Evolutionary conservation across 805 yeast genomes (phyloP).

Genomic region (Yamadazyma sp.): DNA sequence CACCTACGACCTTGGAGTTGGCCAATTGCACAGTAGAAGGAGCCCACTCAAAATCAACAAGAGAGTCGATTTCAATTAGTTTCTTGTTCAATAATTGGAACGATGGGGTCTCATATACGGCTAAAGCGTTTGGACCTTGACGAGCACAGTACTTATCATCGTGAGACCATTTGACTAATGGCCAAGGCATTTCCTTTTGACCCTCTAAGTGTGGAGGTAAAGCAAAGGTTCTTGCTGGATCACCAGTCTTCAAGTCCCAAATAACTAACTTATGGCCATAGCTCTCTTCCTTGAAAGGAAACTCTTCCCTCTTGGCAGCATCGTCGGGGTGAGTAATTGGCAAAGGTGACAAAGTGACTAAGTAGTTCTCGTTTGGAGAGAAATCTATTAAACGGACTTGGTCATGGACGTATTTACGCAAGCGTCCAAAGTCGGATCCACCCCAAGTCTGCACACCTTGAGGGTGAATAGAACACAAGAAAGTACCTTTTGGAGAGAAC

Average conservation of each 20-base stretch:
- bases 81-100: constrained; percentile 87
- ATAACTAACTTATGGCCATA: constrained; percentile 92
- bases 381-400: constrained; percentile 87
- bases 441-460: constrained; percentile 98
- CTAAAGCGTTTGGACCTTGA: constrained; percentile 88
- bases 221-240: constrained; percentile 87
- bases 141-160: constrained; percentile 95
- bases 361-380: constrained; percentile 86
- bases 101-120: constrained; percentile 77
- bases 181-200: constrained; percentile 84
- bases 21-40: constrained; percentile 79
- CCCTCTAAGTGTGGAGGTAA: constrained; percentile 71
- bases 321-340: constrained; percentile 67
- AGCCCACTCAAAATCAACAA: constrained; percentile 91
- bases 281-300: constrained; percentile 83
- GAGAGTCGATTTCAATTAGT: constrained; percentile 76
- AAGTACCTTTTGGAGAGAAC: constrained; percentile 93
- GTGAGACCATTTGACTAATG: constrained; percentile 91
- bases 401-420: constrained; percentile 81
- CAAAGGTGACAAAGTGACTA: constrained; percentile 86
- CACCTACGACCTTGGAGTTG: constrained; percentile 50
- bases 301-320: constrained; percentile 63
- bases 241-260: constrained; percentile 86
- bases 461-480: constrained; percentile 81
- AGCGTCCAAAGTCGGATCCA: constrained; percentile 71